Evolutionary conservation across 352 stramenopile species (phyloP).

Genomic region (Pythium apleroticum): DNA sequence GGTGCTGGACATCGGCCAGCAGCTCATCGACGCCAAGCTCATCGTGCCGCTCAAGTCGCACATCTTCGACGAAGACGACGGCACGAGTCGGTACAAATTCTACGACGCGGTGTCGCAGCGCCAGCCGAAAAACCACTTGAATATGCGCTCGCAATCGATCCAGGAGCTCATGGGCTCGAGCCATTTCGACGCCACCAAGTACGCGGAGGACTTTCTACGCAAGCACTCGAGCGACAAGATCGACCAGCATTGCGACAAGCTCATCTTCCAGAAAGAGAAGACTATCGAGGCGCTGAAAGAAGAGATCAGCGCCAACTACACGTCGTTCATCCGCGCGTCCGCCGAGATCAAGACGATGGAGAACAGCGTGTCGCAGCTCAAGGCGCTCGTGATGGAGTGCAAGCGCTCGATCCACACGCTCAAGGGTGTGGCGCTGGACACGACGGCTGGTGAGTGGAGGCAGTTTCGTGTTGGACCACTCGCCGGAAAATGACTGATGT

Average conservation of each 20-base stretch:
- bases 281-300: slow-evolving; percentile 85
- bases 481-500: neutral
- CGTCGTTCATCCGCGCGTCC: slow-evolving; percentile 71
- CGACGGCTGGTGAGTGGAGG: slow-evolving; percentile 34
- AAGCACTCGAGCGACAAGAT: slow-evolving; percentile 78
- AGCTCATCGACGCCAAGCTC: slow-evolving; percentile 68
- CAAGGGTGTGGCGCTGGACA: slow-evolving; percentile 50
- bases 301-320: slow-evolving; percentile 83
- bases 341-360: slow-evolving; percentile 84
- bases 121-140: slow-evolving; percentile 67
- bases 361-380: slow-evolving; percentile 81
- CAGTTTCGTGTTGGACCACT: neutral
- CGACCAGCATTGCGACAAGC: slow-evolving; percentile 67
- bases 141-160: slow-evolving; percentile 68
- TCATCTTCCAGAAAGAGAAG: slow-evolving; percentile 79
- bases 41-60: slow-evolving; percentile 77
- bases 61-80: slow-evolving; percentile 62
- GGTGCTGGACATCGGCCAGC: slow-evolving; percentile 59
- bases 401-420: slow-evolving; percentile 65
- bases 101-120: slow-evolving; percentile 43
- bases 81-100: slow-evolving; percentile 58
- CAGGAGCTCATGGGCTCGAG: slow-evolving; percentile 75
- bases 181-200: slow-evolving; percentile 68
- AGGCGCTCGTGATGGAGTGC: slow-evolving; percentile 71
- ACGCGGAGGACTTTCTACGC: slow-evolving; percentile 77